Evolutionary conservation across 2,329 filamentous ascomycete species (phyloP), one percentile per base, ranked within the genome.

Genomic region (Ophiostoma angusticollis): DNA sequence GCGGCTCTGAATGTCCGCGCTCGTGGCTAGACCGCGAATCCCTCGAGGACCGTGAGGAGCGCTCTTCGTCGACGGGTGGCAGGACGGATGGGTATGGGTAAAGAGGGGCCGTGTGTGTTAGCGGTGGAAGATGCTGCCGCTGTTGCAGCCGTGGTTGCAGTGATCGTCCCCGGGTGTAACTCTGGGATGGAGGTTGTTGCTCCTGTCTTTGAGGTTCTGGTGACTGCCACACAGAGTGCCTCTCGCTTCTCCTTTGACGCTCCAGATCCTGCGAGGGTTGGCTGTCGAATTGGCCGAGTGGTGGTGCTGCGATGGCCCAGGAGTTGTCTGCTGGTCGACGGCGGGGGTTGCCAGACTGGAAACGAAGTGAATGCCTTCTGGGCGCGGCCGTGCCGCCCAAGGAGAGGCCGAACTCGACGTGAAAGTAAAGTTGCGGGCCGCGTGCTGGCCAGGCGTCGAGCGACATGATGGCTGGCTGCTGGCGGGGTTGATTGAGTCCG

Each of bases 371-470:
- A n/a, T n/a, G n/a, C n/a, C n/a, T n/a, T n/a, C n/a, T n/a, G n/a
- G n/a, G n/a, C n/a, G n/a, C n/a, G n/a, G n/a, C n/a, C n/a, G n/a
- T n/a, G n/a, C n/a, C n/a, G n/a, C n/a, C 59, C 60, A 64, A 70
- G 1, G 67, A 68, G 18, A 72, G 53, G 22, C 68, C 66, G 42
- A 71, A 67, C 49, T 70, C 67, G 42, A 72, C 53, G 39, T 68
- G 63, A 9, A 72, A 53, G 42, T 68, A 71, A 39, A 72, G 55
- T 42, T 65, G 63, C 21, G 63, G 64, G 21, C 55, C 57, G 18
- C 52, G 16, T 27, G 19, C 17, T 27, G 38, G n/a, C n/a, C n/a
- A 36, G 13, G 16, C 11, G 25, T 21, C 24, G 16, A n/a, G n/a
- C n/a, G n/a, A n/a, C n/a, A n/a, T n/a, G n/a, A n/a, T n/a, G n/a